phyloP scores from a whole-genome alignment of 225 moss, liverwort and hornwort species.

The Ulota crispa region DNA sequence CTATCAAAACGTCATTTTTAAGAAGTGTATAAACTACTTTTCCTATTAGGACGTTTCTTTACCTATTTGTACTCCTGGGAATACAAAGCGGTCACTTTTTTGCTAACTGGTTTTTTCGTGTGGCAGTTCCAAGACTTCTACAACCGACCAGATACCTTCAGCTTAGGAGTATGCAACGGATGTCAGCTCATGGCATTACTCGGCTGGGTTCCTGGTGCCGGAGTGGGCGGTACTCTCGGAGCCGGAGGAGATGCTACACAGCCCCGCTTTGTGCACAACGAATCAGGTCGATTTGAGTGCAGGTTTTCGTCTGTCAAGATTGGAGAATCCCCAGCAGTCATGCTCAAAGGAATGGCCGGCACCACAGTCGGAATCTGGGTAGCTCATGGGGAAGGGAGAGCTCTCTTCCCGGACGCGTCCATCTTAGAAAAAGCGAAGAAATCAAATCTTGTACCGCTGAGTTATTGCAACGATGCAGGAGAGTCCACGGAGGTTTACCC shows the following conservation, averaged over 20 bases:
- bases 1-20: neutral
- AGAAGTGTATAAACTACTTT: neutral
- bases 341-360: conserved; percentile 94
- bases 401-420: conserved; percentile 70
- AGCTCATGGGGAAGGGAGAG: conserved; percentile 89
- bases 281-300: conserved; percentile 94
- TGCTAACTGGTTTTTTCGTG: neutral
- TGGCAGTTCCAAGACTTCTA: conserved; percentile 93
- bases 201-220: conserved; percentile 93
- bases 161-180: conserved; percentile 97
- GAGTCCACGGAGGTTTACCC: conserved; percentile 77
- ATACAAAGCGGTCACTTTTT: no score
- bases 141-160: conserved; percentile 86
- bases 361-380: conserved; percentile 91
- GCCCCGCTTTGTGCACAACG: conserved; percentile 94
- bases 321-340: conserved; percentile 81
- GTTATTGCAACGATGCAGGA: conserved; percentile 83
- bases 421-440: conserved; percentile 61
- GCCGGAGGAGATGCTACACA: conserved; percentile 74
- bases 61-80: neutral
- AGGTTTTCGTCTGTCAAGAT: conserved; percentile 84
- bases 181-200: conserved; percentile 97
- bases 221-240: conserved; percentile 82
- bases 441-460: conserved; percentile 63
- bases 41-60: neutral